Evolutionary conservation across 495 filamentous ascomycete species (phyloP), one percentile per base, ranked within the genome.

Genomic region (Durotheca rogersii): DNA sequence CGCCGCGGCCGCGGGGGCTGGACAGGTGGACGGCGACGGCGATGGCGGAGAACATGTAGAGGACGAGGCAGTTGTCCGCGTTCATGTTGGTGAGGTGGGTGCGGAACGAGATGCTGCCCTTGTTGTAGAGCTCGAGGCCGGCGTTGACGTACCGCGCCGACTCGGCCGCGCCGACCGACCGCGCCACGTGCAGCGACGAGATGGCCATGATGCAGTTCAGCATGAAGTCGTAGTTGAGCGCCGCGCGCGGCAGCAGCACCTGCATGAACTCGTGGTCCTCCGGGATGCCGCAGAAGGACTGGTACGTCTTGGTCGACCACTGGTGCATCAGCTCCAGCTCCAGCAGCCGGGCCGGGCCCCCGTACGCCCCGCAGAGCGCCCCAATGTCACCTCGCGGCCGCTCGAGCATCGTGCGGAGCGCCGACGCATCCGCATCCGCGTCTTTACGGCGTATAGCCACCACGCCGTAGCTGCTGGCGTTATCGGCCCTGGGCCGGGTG

Each of bases 321-420:
- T 51, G 62, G 29, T 68, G 59, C 67, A 70, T 68, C 31, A 70
- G 25, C 36, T 70, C 67, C 4, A 70, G 53, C 51, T 70, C 67
- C 11, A 70, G 43, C 12, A 65, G 39, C 20, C 67, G 40, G 4
- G 17, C 27, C 7, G 56, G 56, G 0, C 56, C 56, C 1, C 56
- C 56, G n/a, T 59, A 59, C 7, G 56, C 41, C 1, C 46, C 56
- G 31, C 60, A 58, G 31, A 62, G 10, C 32, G 45, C n/a, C 10
- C 53, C 47, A 9, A 51, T 40, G 7, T 60, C 49, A 5, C 53
- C 51, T 10, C 17, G 48, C 6, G 59, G 53, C 17, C 61, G 51
- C 37, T 46, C 25, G 10, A 58, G 11, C 18, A 20, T 5, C 21
- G 23, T 7, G n/a, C 23, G 12, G 17, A 1, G 30, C n/a, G 12